Conservation (phyloP, 495 filamentous ascomycete species). For the Penicillium canariense region DNA sequence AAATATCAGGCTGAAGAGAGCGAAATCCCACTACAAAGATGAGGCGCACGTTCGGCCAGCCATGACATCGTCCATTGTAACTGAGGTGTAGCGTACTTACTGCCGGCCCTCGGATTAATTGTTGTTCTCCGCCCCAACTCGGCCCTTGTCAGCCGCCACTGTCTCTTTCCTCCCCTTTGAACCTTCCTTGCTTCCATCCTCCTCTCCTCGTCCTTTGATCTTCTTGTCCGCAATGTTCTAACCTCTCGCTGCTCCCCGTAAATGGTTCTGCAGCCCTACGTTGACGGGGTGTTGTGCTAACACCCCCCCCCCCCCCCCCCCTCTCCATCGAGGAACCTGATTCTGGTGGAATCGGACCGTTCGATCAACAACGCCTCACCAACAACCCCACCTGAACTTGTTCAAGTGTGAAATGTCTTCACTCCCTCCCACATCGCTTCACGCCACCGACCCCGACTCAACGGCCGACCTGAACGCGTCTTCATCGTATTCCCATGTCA, state of each 20-base stretch:
- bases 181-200: conserved; percentile 23
- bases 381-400: conserved; percentile 12
- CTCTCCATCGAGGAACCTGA: not conserved
- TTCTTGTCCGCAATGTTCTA: conserved; percentile 9
- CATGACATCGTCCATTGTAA: conserved; percentile 30
- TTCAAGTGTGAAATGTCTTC: conserved; percentile 23
- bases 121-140: conserved; percentile 40
- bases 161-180: conserved; percentile 21
- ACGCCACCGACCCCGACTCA: conserved; percentile 14
- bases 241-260: conserved; percentile 7
- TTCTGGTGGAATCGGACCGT: conserved; percentile 3
- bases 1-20: not conserved
- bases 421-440: conserved; percentile 14
- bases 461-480: conserved; percentile 24
- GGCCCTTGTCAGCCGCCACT: conserved; percentile 44
- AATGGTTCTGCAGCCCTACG: conserved; percentile 29
- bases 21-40: not conserved
- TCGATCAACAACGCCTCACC: conserved; percentile 4
- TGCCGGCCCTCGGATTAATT: conserved; percentile 30
- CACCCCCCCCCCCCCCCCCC: not conserved
- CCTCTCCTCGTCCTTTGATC: not conserved
- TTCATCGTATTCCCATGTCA: conserved; percentile 14
- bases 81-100: too few species aligned
- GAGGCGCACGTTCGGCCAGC: conserved; percentile 6
- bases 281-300: conserved; percentile 26